Evolutionary conservation across 2,329 filamentous ascomycete genomes (phyloP), one percentile per base, ranked within the genome.

Genomic region (Beauveria scarabaeidicola): DNA sequence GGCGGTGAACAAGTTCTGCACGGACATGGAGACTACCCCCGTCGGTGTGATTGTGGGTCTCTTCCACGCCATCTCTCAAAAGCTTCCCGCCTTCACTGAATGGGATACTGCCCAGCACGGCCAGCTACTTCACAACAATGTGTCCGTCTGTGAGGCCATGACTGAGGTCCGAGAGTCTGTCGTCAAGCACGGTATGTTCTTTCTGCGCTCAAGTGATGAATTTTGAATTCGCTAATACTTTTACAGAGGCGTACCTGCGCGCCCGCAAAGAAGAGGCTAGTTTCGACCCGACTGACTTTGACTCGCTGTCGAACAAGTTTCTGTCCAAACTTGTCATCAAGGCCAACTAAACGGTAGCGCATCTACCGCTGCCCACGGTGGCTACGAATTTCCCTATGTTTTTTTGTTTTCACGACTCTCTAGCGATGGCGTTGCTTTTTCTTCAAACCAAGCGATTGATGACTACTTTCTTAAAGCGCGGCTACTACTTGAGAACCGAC

Each of bases 21-120:
- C 80, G 61, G 93, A 97, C 70, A 97, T 97, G 93, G 93, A 97
- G 78, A 90, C 89, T 10, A 96, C 89, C 8, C 93, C 93, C 0
- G 92, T 97, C 46, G 93, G 93, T 67, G 93, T 97, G 68, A 96
- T 97, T 69, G 91, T 96, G 64, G 93, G 93, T 50, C 83, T 97
- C 32, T 97, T 97, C 85, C 91, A 96, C 68, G 93, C 93, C 74
- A 97, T 97, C 71, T 97, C 92, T 1, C 93, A 96, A 76, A 97
- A 97, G 78, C 83, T 97, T 47, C 93, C 93, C 5, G 83, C 90
- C 21, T 91, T 97, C 71, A 88, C 87, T 65, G 93, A 97, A 71
- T 97, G 93, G 93, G 91, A 97, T 70, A 94, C 90, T 13, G 80
- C 84, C 70, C 91, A 94, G 75, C 93, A 97, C 72, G 90, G 94